Evolutionary conservation across 305 asterid species (phyloP), one percentile per base, ranked within the genome.

Genomic region (Salvia sclarea): DNA sequence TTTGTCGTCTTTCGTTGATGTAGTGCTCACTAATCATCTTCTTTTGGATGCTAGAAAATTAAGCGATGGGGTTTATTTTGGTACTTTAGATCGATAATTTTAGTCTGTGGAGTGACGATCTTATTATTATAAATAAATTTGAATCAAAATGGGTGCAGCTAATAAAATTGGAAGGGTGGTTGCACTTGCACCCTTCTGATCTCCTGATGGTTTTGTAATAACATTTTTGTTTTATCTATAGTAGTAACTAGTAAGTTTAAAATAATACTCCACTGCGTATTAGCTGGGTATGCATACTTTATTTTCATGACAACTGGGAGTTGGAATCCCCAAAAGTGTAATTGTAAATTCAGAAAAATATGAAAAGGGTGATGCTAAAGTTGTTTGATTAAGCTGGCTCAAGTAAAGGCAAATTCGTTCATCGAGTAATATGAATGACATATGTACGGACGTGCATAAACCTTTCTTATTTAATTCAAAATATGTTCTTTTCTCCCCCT

Each of bases 391-490:
- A 6, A 16, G 50, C 20, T 33, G 31, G 14, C 16, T 2, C 31
- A 48, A 21, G 14, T 66, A 50, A 54, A 40, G 30, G 5, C 6
- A 53, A 67, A 54, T 67, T 40, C 64, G 24, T 67, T 16, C 72
- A n/a, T n/a, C n/a, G n/a, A n/a, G n/a, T n/a, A n/a, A n/a, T n/a
- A n/a, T n/a, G n/a, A n/a, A n/a, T 30, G 35, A 30, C 5, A 2
- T 30, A 4, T 30, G 35, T 30, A 2, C 35, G 5, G 30, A 25
- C 3, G 30, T 25, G 30, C 2, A 25, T 25, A 2, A n/a, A n/a
- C n/a, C n/a, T n/a, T n/a, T n/a, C n/a, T n/a, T n/a, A n/a, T n/a
- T n/a, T n/a, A n/a, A n/a, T n/a, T n/a, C n/a, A n/a, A n/a, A n/a
- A n/a, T n/a, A n/a, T n/a, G n/a, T n/a, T n/a, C n/a, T n/a, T n/a